A percentile compares a stretch with the other conserved stretches of the same genome.
phyloP scores from a whole-genome alignment of 1,139 yeast species.

The Geotrichum citri-aurantii region DNA sequence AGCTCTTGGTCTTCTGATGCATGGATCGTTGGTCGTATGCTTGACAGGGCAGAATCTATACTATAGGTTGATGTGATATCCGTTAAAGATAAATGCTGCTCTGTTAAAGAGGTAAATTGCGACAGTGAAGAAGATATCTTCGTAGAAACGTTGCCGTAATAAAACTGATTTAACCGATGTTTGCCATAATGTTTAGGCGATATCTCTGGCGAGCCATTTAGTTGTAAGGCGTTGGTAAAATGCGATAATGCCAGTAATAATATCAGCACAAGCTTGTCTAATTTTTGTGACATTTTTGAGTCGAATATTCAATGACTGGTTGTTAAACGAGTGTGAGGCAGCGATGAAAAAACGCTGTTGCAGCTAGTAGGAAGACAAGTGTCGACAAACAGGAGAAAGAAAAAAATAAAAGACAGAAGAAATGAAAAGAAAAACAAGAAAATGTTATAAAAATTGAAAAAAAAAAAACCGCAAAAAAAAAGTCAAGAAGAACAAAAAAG shows the following conservation, averaged over 20 bases:
- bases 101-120: not conserved
- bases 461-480: not conserved
- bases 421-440: not conserved
- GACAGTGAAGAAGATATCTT: not conserved
- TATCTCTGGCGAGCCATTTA: not conserved
- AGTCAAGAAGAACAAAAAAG: not conserved
- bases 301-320: not conserved
- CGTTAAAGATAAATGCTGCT: not conserved
- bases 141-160: not conserved
- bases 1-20: not conserved
- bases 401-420: not conserved
- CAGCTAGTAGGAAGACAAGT: not conserved
- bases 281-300: not conserved
- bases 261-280: not conserved
- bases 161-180: not conserved
- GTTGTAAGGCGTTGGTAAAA: conserved; percentile 1
- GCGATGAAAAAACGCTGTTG: not conserved
- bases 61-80: not conserved
- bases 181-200: not conserved
- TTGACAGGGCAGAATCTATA: not conserved
- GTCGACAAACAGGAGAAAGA: not conserved
- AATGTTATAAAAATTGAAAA: not conserved
- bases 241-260: conserved; percentile 5
- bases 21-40: not conserved
- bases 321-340: not conserved